phyloP scores from a whole-genome alignment of 176 grass and related monocot genomes.

The Paspalum notatum region DNA sequence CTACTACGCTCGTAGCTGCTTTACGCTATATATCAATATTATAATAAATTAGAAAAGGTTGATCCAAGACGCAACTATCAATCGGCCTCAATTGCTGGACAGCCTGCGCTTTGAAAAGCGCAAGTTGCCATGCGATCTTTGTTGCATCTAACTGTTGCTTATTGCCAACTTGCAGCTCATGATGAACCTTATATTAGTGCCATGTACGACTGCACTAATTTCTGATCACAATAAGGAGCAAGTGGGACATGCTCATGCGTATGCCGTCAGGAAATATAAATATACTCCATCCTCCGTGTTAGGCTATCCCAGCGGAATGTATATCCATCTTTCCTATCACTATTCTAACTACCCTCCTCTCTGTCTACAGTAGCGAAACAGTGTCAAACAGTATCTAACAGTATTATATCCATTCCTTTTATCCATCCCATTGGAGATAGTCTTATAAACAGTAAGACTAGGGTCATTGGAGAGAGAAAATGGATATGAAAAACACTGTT shows the following conservation, averaged over 20 bases:
- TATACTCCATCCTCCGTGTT: too few species aligned
- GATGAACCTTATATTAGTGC: neutral
- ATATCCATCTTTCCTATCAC: too few species aligned
- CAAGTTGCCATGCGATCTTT: constrained; percentile 43
- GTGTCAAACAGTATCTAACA: too few species aligned
- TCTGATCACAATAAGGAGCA: neutral
- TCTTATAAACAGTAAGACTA: too few species aligned
- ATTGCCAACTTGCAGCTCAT: constrained; percentile 28
- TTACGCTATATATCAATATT: neutral
- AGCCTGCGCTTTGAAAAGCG: neutral
- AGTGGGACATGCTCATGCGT: neutral
- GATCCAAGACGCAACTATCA: constrained; percentile 15
- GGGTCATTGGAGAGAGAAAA: too few species aligned
- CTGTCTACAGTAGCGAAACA: too few species aligned
- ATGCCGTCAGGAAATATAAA: neutral
- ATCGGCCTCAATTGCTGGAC: constrained; percentile 24
- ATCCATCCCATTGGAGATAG: too few species aligned
- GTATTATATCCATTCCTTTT: too few species aligned
- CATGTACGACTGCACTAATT: neutral
- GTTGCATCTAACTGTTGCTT: constrained; percentile 21
- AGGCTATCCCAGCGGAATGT: too few species aligned
- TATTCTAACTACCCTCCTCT: too few species aligned
- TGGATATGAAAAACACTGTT: too few species aligned
- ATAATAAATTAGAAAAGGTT: neutral
- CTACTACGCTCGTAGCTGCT: neutral